Evolutionary conservation across 805 yeast species (phyloP).

Genomic region (Ogataea sp.): DNA sequence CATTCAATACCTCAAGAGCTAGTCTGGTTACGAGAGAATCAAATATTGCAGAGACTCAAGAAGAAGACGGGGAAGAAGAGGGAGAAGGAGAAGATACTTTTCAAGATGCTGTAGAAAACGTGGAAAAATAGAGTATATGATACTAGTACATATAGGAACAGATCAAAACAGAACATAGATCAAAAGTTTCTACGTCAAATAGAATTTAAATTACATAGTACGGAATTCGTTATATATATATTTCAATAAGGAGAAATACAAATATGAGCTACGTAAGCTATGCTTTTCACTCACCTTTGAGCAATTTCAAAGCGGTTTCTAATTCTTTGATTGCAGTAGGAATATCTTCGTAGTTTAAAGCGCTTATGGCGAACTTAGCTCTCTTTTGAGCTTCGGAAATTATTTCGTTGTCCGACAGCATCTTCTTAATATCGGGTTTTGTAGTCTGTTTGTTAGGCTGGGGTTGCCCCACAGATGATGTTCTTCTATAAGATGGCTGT

Average conservation of each 20-base stretch:
- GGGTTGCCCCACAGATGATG: constrained; percentile 1
- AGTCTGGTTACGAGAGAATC: neutral
- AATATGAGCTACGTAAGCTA: neutral
- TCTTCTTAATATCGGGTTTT: constrained; percentile 34
- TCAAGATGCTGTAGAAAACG: constrained; percentile 14
- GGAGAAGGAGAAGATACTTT: constrained; percentile 8
- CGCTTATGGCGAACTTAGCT: constrained; percentile 72
- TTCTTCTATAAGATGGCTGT: constrained; percentile 1
- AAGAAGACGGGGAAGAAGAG: neutral
- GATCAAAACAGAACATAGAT: too few relatives aligned
- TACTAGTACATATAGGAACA: too few relatives aligned
- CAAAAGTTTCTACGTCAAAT: too few relatives aligned
- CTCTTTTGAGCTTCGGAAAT: constrained; percentile 56
- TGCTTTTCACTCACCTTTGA: constrained; percentile 15
- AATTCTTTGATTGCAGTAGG: constrained; percentile 61
- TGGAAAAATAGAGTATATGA: too few relatives aligned
- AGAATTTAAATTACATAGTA: too few relatives aligned
- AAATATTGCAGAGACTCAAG: neutral
- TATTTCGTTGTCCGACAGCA: constrained; percentile 47
- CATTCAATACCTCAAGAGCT: neutral
- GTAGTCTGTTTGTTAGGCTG: constrained; percentile 5
- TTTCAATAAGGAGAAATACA: too few relatives aligned
- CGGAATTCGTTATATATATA: too few relatives aligned
- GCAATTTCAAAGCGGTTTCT: constrained; percentile 40
- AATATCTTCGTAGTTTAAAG: constrained; percentile 69